Evolutionary conservation across 2,329 filamentous ascomycete species (phyloP), one percentile per base, ranked within the genome.

Genomic region (Hymenotorrendiella dingleyae): DNA sequence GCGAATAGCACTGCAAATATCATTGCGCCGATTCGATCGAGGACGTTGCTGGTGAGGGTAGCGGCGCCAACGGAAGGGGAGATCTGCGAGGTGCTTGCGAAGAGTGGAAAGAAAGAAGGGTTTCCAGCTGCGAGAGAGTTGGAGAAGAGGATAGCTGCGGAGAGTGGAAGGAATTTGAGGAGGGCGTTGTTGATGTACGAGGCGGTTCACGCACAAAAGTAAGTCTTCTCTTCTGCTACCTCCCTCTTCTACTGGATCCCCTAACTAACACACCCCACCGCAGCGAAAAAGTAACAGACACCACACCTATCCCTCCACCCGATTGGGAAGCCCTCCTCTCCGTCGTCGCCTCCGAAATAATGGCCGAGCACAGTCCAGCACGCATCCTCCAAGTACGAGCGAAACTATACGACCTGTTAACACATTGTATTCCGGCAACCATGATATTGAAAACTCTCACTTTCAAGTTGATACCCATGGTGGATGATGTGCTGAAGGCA

Each of bases 1-100:
- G 93, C 93, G 36, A 97, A 97, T 63, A 94, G 86, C 54, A 98
- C 93, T 17, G 90, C 90, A 51, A 97, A 97, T 61, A 98, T 98
- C 57, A 98, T 98, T 64, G 91, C 93, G n/a, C 93, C 93, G 1
- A 98, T 98, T 62, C 79, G 91, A 52, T 94, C 86, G 57, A 76
- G 93, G 65, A 96, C 90, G 40, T 71, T 98, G 63, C 74, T 98
- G 37, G 88, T 98, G 42, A 78, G 93, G 53, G 93, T 98, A 20
- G 82, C 93, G 11, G 91, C 93, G 16, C 93, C 93, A 6, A 87
- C 82, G 0, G 84, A 94, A 55, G 74, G 76, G 6, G 84, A 98
- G 58, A 97, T 98, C 47, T 87, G 83, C 53, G 70, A 74, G 28
- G 91, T 88, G 21, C 69, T 98, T 47, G 85, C 73, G 4, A 65